Base-by-base conservation (phyloP, 192 early-diverging fungal species). In the Umbelopsis ramanniana region DNA sequence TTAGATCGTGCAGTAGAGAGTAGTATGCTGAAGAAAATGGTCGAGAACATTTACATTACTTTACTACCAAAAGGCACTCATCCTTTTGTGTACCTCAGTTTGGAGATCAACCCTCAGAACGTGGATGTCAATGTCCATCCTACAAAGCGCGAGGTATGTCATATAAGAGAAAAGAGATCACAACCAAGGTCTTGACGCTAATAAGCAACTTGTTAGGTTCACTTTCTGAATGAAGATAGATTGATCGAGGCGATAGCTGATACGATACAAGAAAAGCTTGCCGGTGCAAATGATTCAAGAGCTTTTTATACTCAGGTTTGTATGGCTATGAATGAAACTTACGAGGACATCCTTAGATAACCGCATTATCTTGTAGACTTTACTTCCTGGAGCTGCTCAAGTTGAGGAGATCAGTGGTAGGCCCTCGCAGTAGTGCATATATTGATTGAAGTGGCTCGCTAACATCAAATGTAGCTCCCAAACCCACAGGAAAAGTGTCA, bases 71-170 rank as follows among this genome's bases (percentile, higher is more conserved):
- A 95, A 80, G 91, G 91, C 38, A 85, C 91, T 6, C 90, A 96
- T 74, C 94, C 93, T 14, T 98, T 97, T 84, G 86, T 95, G 6
- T 99, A 99, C 76, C 77, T 99, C 43, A 89, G 89, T 54, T 79
- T 99, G n/a, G 86, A 88, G 21, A 93, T 99, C 67, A 91, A 91
- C 40, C 93, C 96, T 0, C 79, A 89, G 52, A 95, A 93, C 70
- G 91, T 99, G 3, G 98, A 99, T 76, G 98, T 99, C 2, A 99
- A 99, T 77, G 95, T 99, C 1, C 98, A 98, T 80, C 97, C 98
- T 1, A 97, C 98, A 37, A 99, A 99, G 71, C 87, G 91, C 9
- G 92, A 96, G 83, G 91, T 89, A 71, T 45, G 17, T 15, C 11
- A 52, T 37, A 75, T 43, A 29, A 46, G 23, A 19, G 35, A 3